Evolutionary conservation across 2,329 filamentous ascomycete species (phyloP), one percentile per base, ranked within the genome.

Genomic region (Scleromitrula shiraiana): DNA sequence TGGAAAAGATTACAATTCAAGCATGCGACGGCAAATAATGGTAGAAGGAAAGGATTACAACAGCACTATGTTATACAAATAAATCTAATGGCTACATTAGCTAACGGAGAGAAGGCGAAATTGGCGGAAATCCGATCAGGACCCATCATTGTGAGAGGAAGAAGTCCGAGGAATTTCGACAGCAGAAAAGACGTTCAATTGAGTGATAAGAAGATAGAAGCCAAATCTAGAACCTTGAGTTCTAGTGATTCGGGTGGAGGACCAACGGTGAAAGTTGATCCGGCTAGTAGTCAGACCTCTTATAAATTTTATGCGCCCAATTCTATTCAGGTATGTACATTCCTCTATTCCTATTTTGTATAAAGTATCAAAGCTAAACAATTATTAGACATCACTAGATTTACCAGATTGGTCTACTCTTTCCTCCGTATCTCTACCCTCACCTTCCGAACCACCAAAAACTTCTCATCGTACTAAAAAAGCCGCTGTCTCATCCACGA

Each of bases 1-100:
- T 97, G 91, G 91, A 96, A 95, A 67, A 76, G 91, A 46, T 69
- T 97, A 50, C 91, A 97, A 65, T 97, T 97, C 67, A 87, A 95
- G 61, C 93, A 95, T 58, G 91, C 91, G 2, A 97, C 91, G 0
- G 91, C 91, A 42, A 97, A 97, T 65, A 97, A 97, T 63, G 91
- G 91, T 10, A 80, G 91, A 46, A 78, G 91, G 56, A 96, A 96
- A 68, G 91, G 95, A 55, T 71, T 96, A 39, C 91, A 97, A 64
- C 91, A 97, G 65, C 90, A 96, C 65, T 97, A 96, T 64, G 77
- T 94, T 2, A 86, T 97, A 40, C 83, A 88, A 52, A 81, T 97
- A 50, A 89, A 83, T 65, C 75, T 96, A 8, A 71, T 93, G 30
- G 89, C 85, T 17, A 91, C 85, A 45, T 71, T 88, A n/a, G 72